Conservation (phyloP, 2,329 filamentous ascomycete species). For the Hypoxylon sp. region DNA sequence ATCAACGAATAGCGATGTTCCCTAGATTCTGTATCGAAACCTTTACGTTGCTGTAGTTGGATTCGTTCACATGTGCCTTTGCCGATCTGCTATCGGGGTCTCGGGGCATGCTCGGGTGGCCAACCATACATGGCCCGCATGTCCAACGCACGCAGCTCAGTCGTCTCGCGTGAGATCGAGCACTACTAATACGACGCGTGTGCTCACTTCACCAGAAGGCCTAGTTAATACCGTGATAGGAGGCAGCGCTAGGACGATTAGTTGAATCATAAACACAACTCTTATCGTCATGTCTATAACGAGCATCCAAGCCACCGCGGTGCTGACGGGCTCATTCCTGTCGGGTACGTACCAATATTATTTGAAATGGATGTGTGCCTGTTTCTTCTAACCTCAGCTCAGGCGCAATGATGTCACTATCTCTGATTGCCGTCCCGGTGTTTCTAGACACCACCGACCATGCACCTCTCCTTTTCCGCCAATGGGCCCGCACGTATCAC, state of each 20-base stretch:
- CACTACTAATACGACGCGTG: not conserved
- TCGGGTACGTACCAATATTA: not conserved
- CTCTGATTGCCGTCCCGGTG: conserved; percentile 52
- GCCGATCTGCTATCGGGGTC: not conserved
- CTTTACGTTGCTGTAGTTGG: not conserved
- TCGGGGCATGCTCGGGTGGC: not conserved
- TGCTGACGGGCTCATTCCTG: not conserved
- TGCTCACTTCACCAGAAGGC: not conserved
- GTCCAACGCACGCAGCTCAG: not conserved
- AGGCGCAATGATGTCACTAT: conserved; percentile 44
- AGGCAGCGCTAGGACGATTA: not conserved
- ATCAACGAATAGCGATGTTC: no score
- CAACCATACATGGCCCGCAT: not conserved
- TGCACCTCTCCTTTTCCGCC: conserved; percentile 48
- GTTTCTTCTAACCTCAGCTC: not conserved
- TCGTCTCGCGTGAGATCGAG: not conserved
- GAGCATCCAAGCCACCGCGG: not conserved
- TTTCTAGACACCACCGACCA: conserved; percentile 52
- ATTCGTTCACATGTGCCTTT: not conserved
- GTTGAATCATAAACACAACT: not conserved
- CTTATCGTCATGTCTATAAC: not conserved
- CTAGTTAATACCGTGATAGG: not conserved
- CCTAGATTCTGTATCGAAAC: not conserved
- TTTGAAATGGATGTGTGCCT: not conserved
- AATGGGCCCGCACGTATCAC: conserved; percentile 56